A percentile compares a stretch with the other conserved stretches of the same genome.
Conservation (phyloP, 2,329 filamentous ascomycete species). For the Fusarium nurragi region DNA sequence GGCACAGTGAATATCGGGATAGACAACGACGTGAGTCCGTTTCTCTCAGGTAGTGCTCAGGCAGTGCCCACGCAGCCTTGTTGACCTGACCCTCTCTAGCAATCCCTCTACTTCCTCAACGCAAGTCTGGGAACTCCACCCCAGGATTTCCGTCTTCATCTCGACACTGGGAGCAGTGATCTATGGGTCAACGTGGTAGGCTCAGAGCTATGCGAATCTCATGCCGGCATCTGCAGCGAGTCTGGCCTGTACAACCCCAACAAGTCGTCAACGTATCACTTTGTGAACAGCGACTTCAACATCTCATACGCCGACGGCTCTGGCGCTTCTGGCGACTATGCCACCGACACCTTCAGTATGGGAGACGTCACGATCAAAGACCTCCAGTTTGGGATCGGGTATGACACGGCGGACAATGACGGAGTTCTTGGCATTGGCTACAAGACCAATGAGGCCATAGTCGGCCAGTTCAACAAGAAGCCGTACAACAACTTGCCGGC, state of each 20-base stretch:
- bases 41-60: too few species aligned
- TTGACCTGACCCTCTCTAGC: constrained; percentile 48
- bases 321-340: constrained; percentile 81
- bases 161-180: constrained; percentile 76
- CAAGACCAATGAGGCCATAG: constrained; percentile 77
- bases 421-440: constrained; percentile 91
- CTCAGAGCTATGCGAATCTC: constrained; percentile 67
- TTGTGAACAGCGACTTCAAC: constrained; percentile 80
- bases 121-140: constrained; percentile 69
- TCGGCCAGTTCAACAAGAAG: constrained; percentile 62
- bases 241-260: constrained; percentile 76
- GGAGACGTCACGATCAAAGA: constrained; percentile 61
- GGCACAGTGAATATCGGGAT: constrained; percentile 57
- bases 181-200: constrained; percentile 74
- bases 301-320: constrained; percentile 89
- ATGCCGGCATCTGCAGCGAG: constrained; percentile 62
- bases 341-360: constrained; percentile 74
- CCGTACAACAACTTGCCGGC: constrained; percentile 76
- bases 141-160: constrained; percentile 65
- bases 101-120: constrained; percentile 73
- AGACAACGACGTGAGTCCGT: constrained; percentile 63
- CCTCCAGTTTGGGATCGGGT: constrained; percentile 80
- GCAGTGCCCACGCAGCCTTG: not conserved
- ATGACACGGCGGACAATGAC: constrained; percentile 65
- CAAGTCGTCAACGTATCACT: constrained; percentile 78